Conservation (phyloP, 306 rosid species). For the Gleditsia sinensis region DNA sequence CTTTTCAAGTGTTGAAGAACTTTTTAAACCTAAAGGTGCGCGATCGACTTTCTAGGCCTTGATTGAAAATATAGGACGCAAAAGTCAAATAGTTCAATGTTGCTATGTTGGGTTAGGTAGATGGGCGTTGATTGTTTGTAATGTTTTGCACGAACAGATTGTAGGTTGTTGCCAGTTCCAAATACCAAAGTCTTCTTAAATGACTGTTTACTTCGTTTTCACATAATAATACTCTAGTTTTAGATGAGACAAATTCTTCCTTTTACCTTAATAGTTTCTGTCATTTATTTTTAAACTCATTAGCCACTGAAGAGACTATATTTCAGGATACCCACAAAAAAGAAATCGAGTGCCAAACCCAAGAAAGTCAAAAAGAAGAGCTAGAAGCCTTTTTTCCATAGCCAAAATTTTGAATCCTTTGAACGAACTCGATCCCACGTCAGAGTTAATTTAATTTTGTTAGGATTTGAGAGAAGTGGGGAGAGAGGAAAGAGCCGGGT, state of each 20-base stretch:
- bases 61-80: neutral
- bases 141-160: neutral
- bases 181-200: neutral
- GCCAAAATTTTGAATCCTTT: neutral
- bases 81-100: conserved; percentile 11
- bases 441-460: no score
- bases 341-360: neutral
- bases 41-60: neutral
- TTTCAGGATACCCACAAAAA: neutral
- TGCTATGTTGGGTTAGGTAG: neutral
- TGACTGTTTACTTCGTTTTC: conserved; percentile 9
- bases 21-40: neutral
- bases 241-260: conserved; percentile 14
- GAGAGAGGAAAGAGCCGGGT: no score
- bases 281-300: neutral
- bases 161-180: no score
- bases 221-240: neutral
- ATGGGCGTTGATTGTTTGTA: neutral
- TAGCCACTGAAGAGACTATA: neutral
- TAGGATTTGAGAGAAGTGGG: no score
- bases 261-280: neutral
- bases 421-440: neutral
- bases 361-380: no score
- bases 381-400: neutral
- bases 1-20: neutral